A percentile compares a stretch with the other conserved stretches of the same genome.
These are phyloP conservation scores for Pythium insidiosum DNA, from an alignment of 352 stramenopile genomes.

Conservation along the genomic window DNA sequence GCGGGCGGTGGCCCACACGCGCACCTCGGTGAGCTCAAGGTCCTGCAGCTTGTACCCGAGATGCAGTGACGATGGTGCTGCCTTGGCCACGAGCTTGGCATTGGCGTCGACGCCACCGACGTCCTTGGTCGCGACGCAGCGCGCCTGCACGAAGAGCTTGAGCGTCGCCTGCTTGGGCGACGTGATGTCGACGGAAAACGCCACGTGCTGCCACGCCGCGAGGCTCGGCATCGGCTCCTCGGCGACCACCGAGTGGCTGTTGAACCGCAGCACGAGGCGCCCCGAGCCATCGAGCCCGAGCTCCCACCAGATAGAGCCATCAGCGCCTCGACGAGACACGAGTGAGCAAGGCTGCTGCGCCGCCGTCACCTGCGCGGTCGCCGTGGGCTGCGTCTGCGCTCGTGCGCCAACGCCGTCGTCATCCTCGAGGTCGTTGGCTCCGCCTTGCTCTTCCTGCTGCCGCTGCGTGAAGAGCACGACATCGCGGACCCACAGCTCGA, in stretches of 20 bases:
- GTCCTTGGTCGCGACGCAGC: constrained; percentile 42
- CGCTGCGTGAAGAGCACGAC: constrained; percentile 33
- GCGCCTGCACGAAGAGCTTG: constrained; percentile 54
- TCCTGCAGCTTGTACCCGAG: constrained; percentile 38
- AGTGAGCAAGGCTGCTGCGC: background rate
- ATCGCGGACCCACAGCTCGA: constrained; percentile 72
- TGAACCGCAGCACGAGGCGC: constrained; percentile 38
- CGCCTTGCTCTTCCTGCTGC: constrained; percentile 17
- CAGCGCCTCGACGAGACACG: constrained; percentile 4
- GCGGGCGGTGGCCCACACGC: constrained; percentile 64
- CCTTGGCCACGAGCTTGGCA: constrained; percentile 1
- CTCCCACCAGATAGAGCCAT: constrained; percentile 27
- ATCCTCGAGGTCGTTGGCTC: no score
- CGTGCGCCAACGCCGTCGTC: constrained; percentile 6
- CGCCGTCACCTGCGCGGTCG: no score
- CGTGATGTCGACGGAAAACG: constrained; percentile 56
- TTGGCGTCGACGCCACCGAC: constrained; percentile 28
- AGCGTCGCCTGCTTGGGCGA: constrained; percentile 35
- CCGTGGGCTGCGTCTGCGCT: background rate
- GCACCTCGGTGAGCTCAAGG: constrained; percentile 70
- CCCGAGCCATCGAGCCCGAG: constrained; percentile 35
- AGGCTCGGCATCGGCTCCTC: constrained; percentile 30
- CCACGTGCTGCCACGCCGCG: constrained; percentile 56
- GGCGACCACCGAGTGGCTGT: constrained; percentile 27
- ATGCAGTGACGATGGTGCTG: constrained; percentile 27